phyloP scores from a whole-genome alignment of 2,329 filamentous ascomycete genomes.

The Epichloe gansuensis region DNA sequence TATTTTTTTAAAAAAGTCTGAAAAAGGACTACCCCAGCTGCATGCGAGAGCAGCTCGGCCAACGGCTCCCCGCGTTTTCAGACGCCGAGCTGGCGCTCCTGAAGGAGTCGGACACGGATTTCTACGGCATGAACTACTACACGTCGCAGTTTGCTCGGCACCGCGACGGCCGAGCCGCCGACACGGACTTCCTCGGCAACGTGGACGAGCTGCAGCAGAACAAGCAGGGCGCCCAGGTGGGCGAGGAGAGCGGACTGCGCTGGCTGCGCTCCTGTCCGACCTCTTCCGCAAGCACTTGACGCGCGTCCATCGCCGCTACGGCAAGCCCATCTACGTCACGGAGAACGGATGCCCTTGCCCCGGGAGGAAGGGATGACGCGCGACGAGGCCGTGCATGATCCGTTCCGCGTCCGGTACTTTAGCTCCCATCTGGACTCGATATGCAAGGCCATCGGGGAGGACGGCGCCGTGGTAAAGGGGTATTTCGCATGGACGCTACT shows the following conservation, averaged over 20 bases:
- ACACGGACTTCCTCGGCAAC: conserved; percentile 22
- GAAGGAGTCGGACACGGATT: conserved; percentile 15
- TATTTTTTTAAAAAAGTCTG: too few species aligned
- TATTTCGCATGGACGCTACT: conserved; percentile 25
- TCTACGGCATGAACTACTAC: conserved; percentile 31
- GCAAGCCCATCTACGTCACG: conserved; percentile 18
- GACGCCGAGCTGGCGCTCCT: conserved; percentile 15
- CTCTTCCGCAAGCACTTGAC: conserved; percentile 19
- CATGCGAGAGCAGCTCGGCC: conserved; percentile 24
- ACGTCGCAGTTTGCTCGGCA: conserved; percentile 24
- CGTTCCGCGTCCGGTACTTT: conserved; percentile 25
- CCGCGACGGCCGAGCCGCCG: conserved; percentile 11
- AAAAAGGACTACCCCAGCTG: conserved; percentile 21
- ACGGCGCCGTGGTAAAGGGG: conserved; percentile 18
- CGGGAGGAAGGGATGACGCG: conserved; percentile 20
- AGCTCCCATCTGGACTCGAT: conserved; percentile 26
- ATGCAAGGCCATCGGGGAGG: conserved; percentile 16
- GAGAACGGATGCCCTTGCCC: conserved; percentile 25
- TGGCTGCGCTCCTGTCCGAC: conserved; percentile 22
- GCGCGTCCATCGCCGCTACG: conserved; percentile 14
- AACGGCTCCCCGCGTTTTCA: conserved; percentile 19
- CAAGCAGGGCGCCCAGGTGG: conserved; percentile 16
- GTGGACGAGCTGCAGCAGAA: conserved; percentile 21
- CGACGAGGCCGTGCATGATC: conserved; percentile 20
- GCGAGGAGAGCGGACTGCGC: conserved; percentile 20